Base-by-base conservation (phyloP, 805 yeast species). In the Lachancea mirantina region DNA sequence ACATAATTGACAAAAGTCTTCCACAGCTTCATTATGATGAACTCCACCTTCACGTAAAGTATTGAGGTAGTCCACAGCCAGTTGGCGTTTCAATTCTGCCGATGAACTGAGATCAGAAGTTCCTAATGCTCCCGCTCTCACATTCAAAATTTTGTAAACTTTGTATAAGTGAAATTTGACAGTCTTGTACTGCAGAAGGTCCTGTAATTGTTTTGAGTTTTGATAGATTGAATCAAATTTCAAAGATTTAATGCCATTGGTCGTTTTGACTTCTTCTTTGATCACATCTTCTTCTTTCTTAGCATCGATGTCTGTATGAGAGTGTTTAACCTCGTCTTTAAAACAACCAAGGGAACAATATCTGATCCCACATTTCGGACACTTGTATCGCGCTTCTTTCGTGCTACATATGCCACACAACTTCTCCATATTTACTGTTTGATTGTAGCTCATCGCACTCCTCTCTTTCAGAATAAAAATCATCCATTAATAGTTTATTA, bases 341-440 rank as follows among this genome's bases (percentile, higher is more conserved):
- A 66, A 79, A 45, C 88, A 79, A 3, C 35, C 42, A n/a, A 79
- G 42, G 0, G 82, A 73, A 49, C 88, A 79, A 41, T 70, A 70
- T 33, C 54, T 50, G 10, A 62, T 44, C 2, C 52, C 55, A 48
- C 76, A 69, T 36, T 58, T 65, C 1, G 75, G 74, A 41, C 76
- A 70, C 35, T 61, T 68, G 40, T 70, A 71, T 36, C 65, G 68
- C 15, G 59, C 57, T 5, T 45, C 54, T 9, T 49, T 44, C 11
- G 43, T 49, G 1, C 38, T 23, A 32, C 69, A 64, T 5, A 64
- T 53, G 4, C 26, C 14, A 23, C 9, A 16, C 14, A 10, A 23
- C 16, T 23, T 14, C 15, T 8, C 10, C 13, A 13, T n/a, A n/a
- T 23, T 13, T 5, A 14, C 14, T 14, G 14, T 23, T 16, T 10